phyloP scores from a whole-genome alignment of 1,284 basidiomycete species.

The Paramarasmius palmivorus region DNA sequence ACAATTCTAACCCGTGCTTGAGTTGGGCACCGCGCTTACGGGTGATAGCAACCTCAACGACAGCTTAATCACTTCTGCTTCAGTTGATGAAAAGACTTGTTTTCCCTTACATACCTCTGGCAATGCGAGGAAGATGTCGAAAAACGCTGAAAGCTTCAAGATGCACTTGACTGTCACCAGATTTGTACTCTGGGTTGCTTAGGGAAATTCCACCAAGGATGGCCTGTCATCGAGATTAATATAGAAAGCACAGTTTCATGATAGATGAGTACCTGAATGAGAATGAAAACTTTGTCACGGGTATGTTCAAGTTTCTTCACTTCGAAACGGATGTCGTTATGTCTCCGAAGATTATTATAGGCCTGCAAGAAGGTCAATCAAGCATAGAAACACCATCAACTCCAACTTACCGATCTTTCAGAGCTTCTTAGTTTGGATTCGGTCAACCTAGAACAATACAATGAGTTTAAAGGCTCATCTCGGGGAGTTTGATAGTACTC shows the following conservation, averaged over 20 bases:
- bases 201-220: constrained; percentile 72
- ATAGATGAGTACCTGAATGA: constrained; percentile 60
- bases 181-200: constrained; percentile 65
- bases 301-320: constrained; percentile 67
- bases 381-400: background rate
- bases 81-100: no score
- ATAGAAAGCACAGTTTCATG: background rate
- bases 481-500: constrained; percentile 48
- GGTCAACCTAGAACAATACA: constrained; percentile 46
- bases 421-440: constrained; percentile 67
- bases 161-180: constrained; percentile 66
- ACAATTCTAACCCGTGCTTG: constrained; percentile 74
- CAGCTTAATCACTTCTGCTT: constrained; percentile 38
- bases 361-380: constrained; percentile 26
- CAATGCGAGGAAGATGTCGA: constrained; percentile 67
- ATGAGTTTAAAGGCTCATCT: constrained; percentile 6
- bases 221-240: constrained; percentile 45
- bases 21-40: constrained; percentile 62
- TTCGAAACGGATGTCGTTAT: constrained; percentile 73
- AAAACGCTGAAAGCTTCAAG: constrained; percentile 68
- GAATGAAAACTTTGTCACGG: constrained; percentile 68
- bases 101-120: constrained; percentile 47
- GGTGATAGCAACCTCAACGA: constrained; percentile 70
- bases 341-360: constrained; percentile 65
- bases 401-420: constrained; percentile 59